Evolutionary conservation across 2,329 filamentous ascomycete species (phyloP).

Genomic region (Camptophora hylomeconis): DNA sequence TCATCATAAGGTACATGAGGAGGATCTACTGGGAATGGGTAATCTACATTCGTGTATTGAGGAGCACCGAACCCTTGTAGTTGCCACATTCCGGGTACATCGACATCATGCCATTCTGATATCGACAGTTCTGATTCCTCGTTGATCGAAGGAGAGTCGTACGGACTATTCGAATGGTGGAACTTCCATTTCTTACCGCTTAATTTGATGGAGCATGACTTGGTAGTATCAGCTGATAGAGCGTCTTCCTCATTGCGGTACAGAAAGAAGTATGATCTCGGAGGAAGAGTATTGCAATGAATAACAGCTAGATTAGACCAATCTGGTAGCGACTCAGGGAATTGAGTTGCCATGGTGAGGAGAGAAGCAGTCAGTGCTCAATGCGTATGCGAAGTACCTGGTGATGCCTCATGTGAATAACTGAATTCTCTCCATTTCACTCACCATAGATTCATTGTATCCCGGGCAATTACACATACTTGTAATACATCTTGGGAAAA

Average conservation of each 20-base stretch:
- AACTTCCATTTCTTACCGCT: constrained; percentile 50
- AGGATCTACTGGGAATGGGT: constrained; percentile 52
- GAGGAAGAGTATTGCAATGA: constrained; percentile 46
- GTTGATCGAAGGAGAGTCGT: constrained; percentile 6
- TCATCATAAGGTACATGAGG: constrained; percentile 46
- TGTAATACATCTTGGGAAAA: no score
- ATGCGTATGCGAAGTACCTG: no score
- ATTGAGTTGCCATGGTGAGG: constrained; percentile 26
- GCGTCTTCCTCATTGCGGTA: constrained; percentile 39
- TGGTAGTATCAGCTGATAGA: constrained; percentile 19
- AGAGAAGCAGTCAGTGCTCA: no score
- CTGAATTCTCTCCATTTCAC: no score
- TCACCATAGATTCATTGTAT: no score
- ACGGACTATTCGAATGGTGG: constrained; percentile 11
- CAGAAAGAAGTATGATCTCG: constrained; percentile 44
- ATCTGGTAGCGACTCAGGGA: constrained; percentile 29
- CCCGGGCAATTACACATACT: no score
- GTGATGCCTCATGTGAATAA: no score
- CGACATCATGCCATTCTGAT: constrained; percentile 36
- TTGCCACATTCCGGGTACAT: constrained; percentile 58
- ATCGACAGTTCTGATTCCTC: constrained; percentile 25
- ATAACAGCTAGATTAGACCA: constrained; percentile 49
- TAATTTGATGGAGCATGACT: constrained; percentile 22
- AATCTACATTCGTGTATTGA: constrained; percentile 57
- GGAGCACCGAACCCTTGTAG: constrained; percentile 54